Evolutionary conservation across 352 stramenopile genomes (phyloP), one percentile per base, ranked within the genome.

Genomic region (Globisporangium nagaii): DNA sequence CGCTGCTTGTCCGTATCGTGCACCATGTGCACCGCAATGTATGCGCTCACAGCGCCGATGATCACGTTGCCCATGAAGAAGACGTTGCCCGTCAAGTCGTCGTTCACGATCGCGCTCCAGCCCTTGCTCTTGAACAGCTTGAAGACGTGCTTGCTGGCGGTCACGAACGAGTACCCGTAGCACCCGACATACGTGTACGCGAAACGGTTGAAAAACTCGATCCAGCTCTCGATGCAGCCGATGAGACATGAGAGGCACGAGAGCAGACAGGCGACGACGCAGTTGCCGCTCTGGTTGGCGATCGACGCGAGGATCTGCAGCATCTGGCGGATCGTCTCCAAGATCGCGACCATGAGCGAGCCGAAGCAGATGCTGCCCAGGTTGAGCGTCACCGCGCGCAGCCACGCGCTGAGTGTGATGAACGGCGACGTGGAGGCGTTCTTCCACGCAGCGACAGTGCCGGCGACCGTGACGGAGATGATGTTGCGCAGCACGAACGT

Each of bases 301-400:
- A 88, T 65, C 56, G 66, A 82, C 55, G 79, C 66, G 25, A 97
- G 53, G 28, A 84, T 73, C 50, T 76, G 75, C 40, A 93, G 62
- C 32, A 91, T 73, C 59, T 73, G 69, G 25, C 78, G 68, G 19
- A 92, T 73, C 24, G 86, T 79, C 52, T 97, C 80, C n/a, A 97
- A 65, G 37, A 97, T 86, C n/a, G 88, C 87, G 44, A 97, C 88
- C 36, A 96, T 83, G 35, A 97, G 74, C 50, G 87, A 96, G 19
- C 88, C 88, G 48, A 96, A 91, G 74, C 83, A 98, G 60, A 98
- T 98, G 30, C 75, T 95, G 44, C 95, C 95, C 25, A 98, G 73
- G 56, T 92, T 88, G 41, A 88, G 78, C 31, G 91, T 98, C 49
- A 89, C 68, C 0, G 91, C 81, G 24, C 90, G 84, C 25, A 85